Percentiles rank a stretch among this genome's conserved stretches.
Evolutionary conservation across 169 alveolate species (phyloP).

Genomic region (Amoebophrya sp.): DNA sequence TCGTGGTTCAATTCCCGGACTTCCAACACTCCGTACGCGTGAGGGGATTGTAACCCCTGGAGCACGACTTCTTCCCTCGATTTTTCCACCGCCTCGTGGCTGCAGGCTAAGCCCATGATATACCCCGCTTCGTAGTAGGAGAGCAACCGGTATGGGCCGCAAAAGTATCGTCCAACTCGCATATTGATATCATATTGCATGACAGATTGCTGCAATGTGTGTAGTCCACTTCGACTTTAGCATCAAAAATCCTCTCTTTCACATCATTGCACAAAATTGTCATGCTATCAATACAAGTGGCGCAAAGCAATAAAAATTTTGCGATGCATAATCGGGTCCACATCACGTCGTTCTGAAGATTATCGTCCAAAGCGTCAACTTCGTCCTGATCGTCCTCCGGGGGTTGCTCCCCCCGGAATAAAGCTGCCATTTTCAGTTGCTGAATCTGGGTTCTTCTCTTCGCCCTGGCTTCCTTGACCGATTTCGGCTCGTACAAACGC

Average conservation of each 20-base stretch:
- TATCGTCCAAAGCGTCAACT: not conserved
- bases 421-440: not conserved
- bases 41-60: not conserved
- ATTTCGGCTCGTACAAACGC: not conserved
- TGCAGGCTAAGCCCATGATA: not conserved
- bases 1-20: not conserved
- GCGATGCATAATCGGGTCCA: too few species aligned
- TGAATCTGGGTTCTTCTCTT: not conserved
- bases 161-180: too few species aligned
- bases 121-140: conserved; percentile 33
- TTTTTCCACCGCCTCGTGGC: not conserved
- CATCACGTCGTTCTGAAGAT: not conserved
- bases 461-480: not conserved
- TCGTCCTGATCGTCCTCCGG: not conserved
- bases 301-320: too few species aligned
- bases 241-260: too few species aligned
- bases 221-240: too few species aligned
- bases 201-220: too few species aligned
- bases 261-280: too few species aligned
- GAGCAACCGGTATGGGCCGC: too few species aligned
- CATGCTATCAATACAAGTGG: too few species aligned
- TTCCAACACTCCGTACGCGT: not conserved
- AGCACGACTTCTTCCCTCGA: not conserved
- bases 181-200: too few species aligned
- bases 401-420: not conserved